Evolutionary conservation across 805 yeast species (phyloP).

Genomic region (Brettanomyces naardenensis): DNA sequence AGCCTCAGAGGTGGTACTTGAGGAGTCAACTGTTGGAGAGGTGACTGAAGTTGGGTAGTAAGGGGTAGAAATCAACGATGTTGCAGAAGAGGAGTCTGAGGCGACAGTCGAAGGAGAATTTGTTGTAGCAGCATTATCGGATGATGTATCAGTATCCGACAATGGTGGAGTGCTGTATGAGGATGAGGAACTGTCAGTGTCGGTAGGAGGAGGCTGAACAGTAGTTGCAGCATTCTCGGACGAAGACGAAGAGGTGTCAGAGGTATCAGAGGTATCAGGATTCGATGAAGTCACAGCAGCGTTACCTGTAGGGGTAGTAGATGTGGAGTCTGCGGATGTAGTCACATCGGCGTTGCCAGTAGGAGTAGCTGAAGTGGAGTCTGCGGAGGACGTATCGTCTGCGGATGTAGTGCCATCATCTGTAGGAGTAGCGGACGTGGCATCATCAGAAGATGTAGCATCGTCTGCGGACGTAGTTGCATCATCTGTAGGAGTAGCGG

Average conservation of each 20-base stretch:
- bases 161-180: background rate
- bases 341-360: background rate
- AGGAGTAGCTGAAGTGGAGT: background rate
- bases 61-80: too few species aligned
- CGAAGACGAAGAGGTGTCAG: too few species aligned
- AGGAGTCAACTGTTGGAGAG: background rate
- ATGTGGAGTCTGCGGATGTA: too few species aligned
- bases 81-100: background rate
- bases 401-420: background rate
- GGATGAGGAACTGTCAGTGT: background rate
- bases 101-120: background rate
- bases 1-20: background rate
- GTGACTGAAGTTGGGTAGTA: too few species aligned
- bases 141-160: background rate
- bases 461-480: background rate
- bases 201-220: background rate
- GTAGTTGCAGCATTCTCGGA: constrained; percentile 1
- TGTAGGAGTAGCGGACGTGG: background rate
- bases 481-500: background rate
- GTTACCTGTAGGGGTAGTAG: background rate
- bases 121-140: background rate
- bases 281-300: background rate
- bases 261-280: background rate
- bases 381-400: background rate
- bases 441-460: background rate